Percentiles rank a stretch among this genome's conserved stretches.
Conservation (phyloP, 768 basidiomycete genomes). For the Leucocoprinus leucothites region DNA sequence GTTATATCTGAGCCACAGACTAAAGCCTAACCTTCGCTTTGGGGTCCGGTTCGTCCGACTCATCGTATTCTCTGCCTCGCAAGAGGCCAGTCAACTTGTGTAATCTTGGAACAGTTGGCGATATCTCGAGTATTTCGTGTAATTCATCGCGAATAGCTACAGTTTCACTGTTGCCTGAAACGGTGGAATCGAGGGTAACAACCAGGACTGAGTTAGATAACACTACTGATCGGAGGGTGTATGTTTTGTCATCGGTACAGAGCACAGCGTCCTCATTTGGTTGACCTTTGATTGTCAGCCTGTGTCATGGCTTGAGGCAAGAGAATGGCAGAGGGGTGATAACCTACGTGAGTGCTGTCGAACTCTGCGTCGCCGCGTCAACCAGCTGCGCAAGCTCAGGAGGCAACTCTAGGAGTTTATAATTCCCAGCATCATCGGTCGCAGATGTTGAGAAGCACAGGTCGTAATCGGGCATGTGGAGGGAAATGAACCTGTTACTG, state of each 20-base stretch:
- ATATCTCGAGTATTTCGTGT: constrained; percentile 81
- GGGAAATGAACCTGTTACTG: neutral
- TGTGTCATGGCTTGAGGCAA: constrained; percentile 25
- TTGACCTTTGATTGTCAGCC: constrained; percentile 79
- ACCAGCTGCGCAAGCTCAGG: constrained; percentile 61
- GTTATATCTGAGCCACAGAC: constrained; percentile 10
- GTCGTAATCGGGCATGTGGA: constrained; percentile 43
- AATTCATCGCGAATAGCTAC: constrained; percentile 78
- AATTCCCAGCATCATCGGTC: constrained; percentile 47
- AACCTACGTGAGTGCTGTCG: constrained; percentile 19
- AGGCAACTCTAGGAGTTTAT: constrained; percentile 72
- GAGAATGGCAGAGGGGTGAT: neutral
- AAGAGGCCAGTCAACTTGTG: constrained; percentile 63
- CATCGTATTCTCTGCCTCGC: constrained; percentile 68
- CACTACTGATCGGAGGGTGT: constrained; percentile 76
- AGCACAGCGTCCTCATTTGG: constrained; percentile 84
- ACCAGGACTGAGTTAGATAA: constrained; percentile 88
- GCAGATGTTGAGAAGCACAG: constrained; percentile 52
- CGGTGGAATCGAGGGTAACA: constrained; percentile 41
- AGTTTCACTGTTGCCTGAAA: constrained; percentile 28
- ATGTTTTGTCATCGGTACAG: constrained; percentile 82
- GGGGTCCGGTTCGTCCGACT: constrained; percentile 57
- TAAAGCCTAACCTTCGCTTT: constrained; percentile 19
- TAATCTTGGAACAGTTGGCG: constrained; percentile 72
- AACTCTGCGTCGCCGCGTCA: constrained; percentile 44